Base-by-base conservation (phyloP, 148 eudicot species). In the Chenopodium berlandieri region DNA sequence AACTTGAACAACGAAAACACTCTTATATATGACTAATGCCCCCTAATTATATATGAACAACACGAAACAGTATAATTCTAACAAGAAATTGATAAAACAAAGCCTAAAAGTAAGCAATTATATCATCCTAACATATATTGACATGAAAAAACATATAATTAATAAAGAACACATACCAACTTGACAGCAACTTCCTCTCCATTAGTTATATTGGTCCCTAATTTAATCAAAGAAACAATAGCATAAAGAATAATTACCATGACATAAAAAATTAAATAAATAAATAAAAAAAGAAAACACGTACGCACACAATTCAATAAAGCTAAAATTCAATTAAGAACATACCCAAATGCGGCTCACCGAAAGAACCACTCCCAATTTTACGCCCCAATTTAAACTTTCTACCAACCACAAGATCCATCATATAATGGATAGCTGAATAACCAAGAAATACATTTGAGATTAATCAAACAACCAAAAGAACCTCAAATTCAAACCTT, bases 321-420 rank as follows among this genome's bases (percentile, higher is more conserved):
- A 27, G 52, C 13, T 54, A 70, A 23, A 70, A 23, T 65, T 9
- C 17, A 11, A 76, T 34, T 23, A 76, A 73, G 7, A 31, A 75
- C 86, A 73, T 86, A 89, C 90, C 92, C 46, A 89, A 32, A 88
- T 86, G 82, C 73, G 88, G 86, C 72, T 89, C 90, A 25, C 92
- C 92, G 80, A 89, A 89, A 20, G 92, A 89, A 73, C 92, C 92
- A 86, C 92, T 89, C n/a, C 92, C 92, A 77, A 89, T 88, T 79
- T 89, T 89, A 19, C 89, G 63, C 9, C 89, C 90, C 78, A 89
- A 56, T 77, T 86, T 89, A 83, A 73, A 89, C 52, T 88, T 89
- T 44, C 82, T 82, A 75, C 90, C 90, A 77, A 89, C 84, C 56
- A 88, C 83, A 69, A 80, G 89, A 86, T 89, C 91, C 90, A 86